These are phyloP conservation scores for Candida easanensis DNA, from an alignment of 805 yeast species.

Conservation along the genomic window DNA sequence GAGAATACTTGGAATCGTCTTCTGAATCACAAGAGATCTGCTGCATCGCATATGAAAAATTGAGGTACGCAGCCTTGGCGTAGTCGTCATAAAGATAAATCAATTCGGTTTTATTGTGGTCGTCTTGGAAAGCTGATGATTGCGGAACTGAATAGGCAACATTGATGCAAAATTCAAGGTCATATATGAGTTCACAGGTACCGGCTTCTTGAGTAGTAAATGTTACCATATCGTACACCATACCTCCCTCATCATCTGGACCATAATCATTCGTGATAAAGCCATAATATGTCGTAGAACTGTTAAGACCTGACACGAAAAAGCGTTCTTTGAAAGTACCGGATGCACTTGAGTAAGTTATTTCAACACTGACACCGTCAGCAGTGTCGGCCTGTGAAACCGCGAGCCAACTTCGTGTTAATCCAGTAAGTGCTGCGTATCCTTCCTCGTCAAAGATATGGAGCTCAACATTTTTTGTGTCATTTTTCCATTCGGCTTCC, in stretches of 20 bases:
- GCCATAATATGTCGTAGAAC: conserved; percentile 61
- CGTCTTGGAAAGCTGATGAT: conserved; percentile 32
- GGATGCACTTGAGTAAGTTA: conserved; percentile 19
- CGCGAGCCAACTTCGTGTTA: conserved; percentile 15
- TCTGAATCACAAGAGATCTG: conserved; percentile 73
- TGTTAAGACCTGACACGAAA: conserved; percentile 56
- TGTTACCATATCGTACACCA: conserved; percentile 50
- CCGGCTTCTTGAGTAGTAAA: conserved; percentile 53
- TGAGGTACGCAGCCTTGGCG: conserved; percentile 53
- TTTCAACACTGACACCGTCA: not conserved
- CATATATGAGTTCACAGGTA: conserved; percentile 73
- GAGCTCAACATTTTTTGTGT: conserved; percentile 2
- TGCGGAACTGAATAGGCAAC: conserved; percentile 89
- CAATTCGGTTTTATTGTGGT: conserved; percentile 33
- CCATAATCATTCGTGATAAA: conserved; percentile 52
- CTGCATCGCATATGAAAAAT: conserved; percentile 74
- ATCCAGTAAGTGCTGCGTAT: not conserved
- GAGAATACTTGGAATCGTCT: conserved; percentile 66
- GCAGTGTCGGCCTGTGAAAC: conserved; percentile 9
- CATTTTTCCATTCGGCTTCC: conserved; percentile 9
- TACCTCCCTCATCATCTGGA: conserved; percentile 53
- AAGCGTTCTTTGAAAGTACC: conserved; percentile 53
- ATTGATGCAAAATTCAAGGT: conserved; percentile 69
- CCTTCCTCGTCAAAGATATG: conserved; percentile 13
- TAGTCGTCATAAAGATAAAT: conserved; percentile 57